These are phyloP conservation scores for Fistulifera pelliculosa DNA, from an alignment of 108 stramenopile species.

Conservation along the genomic window DNA sequence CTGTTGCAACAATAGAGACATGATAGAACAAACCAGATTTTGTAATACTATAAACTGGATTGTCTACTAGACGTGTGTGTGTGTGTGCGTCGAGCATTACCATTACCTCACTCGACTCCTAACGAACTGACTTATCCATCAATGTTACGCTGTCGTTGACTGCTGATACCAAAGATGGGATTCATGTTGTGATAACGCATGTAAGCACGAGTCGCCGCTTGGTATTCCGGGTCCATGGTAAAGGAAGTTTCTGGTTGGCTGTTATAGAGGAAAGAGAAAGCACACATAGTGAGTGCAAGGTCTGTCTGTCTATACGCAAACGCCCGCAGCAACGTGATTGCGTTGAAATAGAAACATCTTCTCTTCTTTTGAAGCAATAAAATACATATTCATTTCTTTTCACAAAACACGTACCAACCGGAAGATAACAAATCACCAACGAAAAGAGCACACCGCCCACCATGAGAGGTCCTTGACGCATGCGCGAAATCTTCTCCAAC, in stretches of 20 bases:
- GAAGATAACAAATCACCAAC: constrained; percentile 51
- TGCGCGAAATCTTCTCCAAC: constrained; percentile 44
- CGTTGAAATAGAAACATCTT: too few species aligned
- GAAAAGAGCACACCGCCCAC: too few species aligned
- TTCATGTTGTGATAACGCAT: constrained; percentile 94
- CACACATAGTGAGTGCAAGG: not conserved
- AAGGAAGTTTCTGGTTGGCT: constrained; percentile 56
- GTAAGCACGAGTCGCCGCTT: constrained; percentile 78
- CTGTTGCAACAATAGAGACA: too few species aligned
- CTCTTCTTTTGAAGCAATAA: too few species aligned
- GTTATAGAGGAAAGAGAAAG: not conserved
- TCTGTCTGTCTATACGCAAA: not conserved
- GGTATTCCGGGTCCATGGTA: constrained; percentile 75
- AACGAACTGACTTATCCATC: not conserved
- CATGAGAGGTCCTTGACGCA: constrained; percentile 19
- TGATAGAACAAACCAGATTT: too few species aligned
- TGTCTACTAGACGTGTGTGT: too few species aligned
- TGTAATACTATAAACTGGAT: too few species aligned
- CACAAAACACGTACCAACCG: constrained; percentile 48
- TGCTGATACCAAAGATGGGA: constrained; percentile 78
- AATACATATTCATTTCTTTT: too few species aligned
- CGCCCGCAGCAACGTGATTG: not conserved
- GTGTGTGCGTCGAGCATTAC: too few species aligned
- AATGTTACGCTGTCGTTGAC: constrained; percentile 37
- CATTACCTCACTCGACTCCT: too few species aligned